Base-by-base conservation (phyloP, 306 rosid genomes). In the Trifolium dubium region DNA sequence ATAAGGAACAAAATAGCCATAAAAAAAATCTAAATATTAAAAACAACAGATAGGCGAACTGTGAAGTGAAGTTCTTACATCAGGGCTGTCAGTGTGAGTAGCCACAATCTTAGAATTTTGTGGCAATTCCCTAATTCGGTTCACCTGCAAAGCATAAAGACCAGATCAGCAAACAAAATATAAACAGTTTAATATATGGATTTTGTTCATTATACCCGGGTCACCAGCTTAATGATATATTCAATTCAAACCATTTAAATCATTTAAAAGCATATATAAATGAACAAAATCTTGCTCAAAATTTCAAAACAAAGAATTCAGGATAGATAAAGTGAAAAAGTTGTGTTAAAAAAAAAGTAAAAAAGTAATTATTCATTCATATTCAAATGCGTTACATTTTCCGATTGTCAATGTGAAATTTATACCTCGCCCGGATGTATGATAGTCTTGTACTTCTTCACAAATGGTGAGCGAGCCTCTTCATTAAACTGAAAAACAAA, bases 341-440 rank as follows among this genome's bases (percentile, higher is more conserved):
- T n/a, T n/a, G n/a, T n/a, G n/a, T n/a, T n/a, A n/a, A 23, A 23
- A 23, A 23, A 23, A 54, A 72, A 61, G 46, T 44, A 76, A 43
- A 60, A 56, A 23, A 37, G 8, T 28, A 11, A 50, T 29, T 64
- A 32, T 17, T 53, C 65, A 55, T 71, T 69, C 37, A 50, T 73
- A 14, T 39, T 32, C n/a, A 32, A 5, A 15, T 10, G 50, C 35
- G 14, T 17, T 35, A 53, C 56, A 18, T 6, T 72, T 55, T 73
- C 15, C 62, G 65, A 43, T 13, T n/a, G 1, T 28, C 13, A 39
- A 11, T 34, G 56, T 12, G 54, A 69, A 35, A 64, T 51, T 17
- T 70, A 64, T 92, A 90, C 99, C 98, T 95, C 99, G 72, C 99
- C 99, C 0, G 99, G 99, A 79, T 95, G 99, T 73, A 95, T 92